These are phyloP conservation scores for Gyromitra esculenta DNA, from an alignment of 2,329 filamentous ascomycete species.

Conservation along the genomic window DNA sequence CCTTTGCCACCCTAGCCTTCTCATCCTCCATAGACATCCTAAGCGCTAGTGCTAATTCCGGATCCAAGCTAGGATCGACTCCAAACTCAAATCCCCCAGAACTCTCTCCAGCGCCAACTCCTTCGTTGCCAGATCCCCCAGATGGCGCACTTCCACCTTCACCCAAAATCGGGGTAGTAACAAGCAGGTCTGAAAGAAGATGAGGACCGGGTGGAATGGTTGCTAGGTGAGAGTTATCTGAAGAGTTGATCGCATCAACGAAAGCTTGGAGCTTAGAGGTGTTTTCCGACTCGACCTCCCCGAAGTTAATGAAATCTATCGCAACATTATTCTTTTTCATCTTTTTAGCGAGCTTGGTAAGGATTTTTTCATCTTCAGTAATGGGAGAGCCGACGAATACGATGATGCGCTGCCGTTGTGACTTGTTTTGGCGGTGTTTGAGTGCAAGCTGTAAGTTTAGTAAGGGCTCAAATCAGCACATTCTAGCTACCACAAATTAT, in stretches of 20 bases:
- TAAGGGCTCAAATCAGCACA: constrained; percentile 19
- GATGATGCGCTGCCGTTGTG: constrained; percentile 94
- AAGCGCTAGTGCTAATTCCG: constrained; percentile 90
- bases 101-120: constrained; percentile 65
- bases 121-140: constrained; percentile 66
- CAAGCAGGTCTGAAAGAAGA: constrained; percentile 89
- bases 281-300: constrained; percentile 88
- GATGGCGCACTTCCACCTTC: constrained; percentile 74
- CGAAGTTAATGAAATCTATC: constrained; percentile 94
- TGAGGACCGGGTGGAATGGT: constrained; percentile 90
- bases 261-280: constrained; percentile 91
- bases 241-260: constrained; percentile 89
- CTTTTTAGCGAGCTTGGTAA: constrained; percentile 90
- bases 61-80: constrained; percentile 89
- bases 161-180: constrained; percentile 87
- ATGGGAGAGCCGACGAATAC: constrained; percentile 96
- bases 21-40: constrained; percentile 99
- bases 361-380: constrained; percentile 85
- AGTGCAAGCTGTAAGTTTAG: constrained; percentile 76
- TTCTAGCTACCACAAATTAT: neutral
- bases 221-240: constrained; percentile 89
- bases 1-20: constrained; percentile 89
- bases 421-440: constrained; percentile 98
- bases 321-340: constrained; percentile 98
- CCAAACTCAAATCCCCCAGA: constrained; percentile 76